phyloP scores from a whole-genome alignment of 2,329 filamentous ascomycete species.

The Fusarium zealandicum region DNA sequence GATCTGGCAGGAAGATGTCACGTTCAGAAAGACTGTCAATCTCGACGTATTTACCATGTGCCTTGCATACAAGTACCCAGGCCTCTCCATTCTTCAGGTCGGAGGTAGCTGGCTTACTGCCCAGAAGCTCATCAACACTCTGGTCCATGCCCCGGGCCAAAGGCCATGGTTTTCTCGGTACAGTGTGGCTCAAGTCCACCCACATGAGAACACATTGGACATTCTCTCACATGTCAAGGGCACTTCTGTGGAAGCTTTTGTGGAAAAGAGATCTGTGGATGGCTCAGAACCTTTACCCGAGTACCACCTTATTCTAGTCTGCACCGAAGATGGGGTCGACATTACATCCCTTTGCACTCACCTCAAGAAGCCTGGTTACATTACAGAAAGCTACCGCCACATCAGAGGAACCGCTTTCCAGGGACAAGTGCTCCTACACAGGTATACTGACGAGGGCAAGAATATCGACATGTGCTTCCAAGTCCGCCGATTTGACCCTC shows the following conservation, averaged over 20 bases:
- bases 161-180: conserved; percentile 47
- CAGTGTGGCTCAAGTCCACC: conserved; percentile 37
- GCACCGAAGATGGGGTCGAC: conserved; percentile 22
- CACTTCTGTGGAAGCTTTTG: conserved; percentile 29
- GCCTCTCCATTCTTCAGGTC: conserved; percentile 50
- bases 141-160: conserved; percentile 34
- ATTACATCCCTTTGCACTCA: conserved; percentile 28
- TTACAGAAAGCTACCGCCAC: conserved; percentile 32
- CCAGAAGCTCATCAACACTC: conserved; percentile 36
- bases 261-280: conserved; percentile 41
- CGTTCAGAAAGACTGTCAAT: conserved; percentile 32
- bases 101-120: conserved; percentile 40
- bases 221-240: conserved; percentile 19
- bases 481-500: not conserved
- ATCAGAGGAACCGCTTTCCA: not conserved
- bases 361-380: conserved; percentile 41
- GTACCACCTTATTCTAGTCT: conserved; percentile 47
- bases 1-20: conserved; percentile 53
- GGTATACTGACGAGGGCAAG: not conserved
- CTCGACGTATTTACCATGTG: conserved; percentile 43
- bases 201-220: conserved; percentile 3
- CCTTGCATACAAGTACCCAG: conserved; percentile 51
- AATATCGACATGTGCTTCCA: conserved; percentile 8
- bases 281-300: conserved; percentile 34
- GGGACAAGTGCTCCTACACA: conserved; percentile 3